Conservation (phyloP, 208 protist species). For the Naegleria lovaniensis region DNA sequence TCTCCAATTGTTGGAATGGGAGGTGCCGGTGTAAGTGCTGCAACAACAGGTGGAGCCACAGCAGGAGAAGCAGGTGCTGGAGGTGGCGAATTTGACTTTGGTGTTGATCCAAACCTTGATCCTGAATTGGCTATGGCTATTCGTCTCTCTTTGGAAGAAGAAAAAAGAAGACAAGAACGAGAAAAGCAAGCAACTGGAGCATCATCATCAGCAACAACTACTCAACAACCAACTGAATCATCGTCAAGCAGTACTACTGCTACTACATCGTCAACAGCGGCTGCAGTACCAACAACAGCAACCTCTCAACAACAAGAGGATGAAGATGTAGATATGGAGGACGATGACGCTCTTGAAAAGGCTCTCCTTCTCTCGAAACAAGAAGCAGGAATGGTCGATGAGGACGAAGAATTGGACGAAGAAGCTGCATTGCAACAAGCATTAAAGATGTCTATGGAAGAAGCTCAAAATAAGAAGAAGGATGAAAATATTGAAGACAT, state of each 20-base stretch:
- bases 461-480: neutral
- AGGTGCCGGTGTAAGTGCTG: constrained; percentile 10
- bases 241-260: constrained; percentile 9
- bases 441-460: neutral
- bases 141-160: constrained; percentile 84
- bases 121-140: constrained; percentile 89
- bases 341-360: constrained; percentile 27
- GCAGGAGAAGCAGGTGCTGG: constrained; percentile 39
- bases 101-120: constrained; percentile 77
- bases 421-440: constrained; percentile 39
- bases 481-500: constrained; percentile 13
- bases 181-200: constrained; percentile 36
- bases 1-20: constrained; percentile 71
- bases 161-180: constrained; percentile 72
- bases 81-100: constrained; percentile 57
- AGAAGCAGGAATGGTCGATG: constrained; percentile 2
- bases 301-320: neutral
- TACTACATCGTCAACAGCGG: neutral
- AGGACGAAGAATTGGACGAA: constrained; percentile 18
- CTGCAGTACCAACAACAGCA: neutral
- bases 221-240: neutral
- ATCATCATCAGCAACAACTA: neutral
- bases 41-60: constrained; percentile 17
- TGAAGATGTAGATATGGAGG: constrained; percentile 12
- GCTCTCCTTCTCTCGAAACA: constrained; percentile 26